Evolutionary conservation across 78 protist species (phyloP).

Genomic region (Chrysochromulina parva): DNA sequence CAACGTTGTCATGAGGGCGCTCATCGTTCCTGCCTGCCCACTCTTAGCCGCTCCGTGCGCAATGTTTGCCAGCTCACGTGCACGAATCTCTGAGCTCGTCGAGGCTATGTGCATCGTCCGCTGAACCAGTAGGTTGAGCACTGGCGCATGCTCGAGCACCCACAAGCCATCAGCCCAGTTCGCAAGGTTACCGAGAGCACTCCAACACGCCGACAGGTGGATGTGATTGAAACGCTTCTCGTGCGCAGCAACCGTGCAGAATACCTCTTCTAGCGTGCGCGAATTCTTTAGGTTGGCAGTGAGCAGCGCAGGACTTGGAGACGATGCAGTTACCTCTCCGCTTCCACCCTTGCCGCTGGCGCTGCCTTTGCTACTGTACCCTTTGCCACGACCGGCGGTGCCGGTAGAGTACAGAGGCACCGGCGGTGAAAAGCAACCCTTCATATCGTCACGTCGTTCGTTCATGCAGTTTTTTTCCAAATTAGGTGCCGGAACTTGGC

Average conservation of each 20-base stretch:
- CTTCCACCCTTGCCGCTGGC: too few species aligned
- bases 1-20: neutral
- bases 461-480: too few species aligned
- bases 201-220: conserved; percentile 31
- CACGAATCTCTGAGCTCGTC: neutral
- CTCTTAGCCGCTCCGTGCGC: conserved; percentile 4
- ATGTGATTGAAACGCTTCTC: neutral
- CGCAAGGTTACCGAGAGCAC: neutral
- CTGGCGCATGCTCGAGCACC: neutral
- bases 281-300: neutral
- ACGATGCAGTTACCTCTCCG: too few species aligned
- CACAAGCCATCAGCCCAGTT: neutral
- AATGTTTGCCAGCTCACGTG: neutral
- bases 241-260: neutral
- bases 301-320: conserved; percentile 1
- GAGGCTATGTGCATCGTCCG: neutral
- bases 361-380: too few species aligned
- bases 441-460: too few species aligned
- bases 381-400: too few species aligned
- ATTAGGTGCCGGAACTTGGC: too few species aligned
- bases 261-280: neutral
- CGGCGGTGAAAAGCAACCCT: too few species aligned
- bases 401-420: too few species aligned
- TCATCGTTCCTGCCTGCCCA: too few species aligned
- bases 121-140: neutral